Base-by-base conservation (phyloP, 2,329 filamentous ascomycete genomes). In the Metarhizium humberi region DNA sequence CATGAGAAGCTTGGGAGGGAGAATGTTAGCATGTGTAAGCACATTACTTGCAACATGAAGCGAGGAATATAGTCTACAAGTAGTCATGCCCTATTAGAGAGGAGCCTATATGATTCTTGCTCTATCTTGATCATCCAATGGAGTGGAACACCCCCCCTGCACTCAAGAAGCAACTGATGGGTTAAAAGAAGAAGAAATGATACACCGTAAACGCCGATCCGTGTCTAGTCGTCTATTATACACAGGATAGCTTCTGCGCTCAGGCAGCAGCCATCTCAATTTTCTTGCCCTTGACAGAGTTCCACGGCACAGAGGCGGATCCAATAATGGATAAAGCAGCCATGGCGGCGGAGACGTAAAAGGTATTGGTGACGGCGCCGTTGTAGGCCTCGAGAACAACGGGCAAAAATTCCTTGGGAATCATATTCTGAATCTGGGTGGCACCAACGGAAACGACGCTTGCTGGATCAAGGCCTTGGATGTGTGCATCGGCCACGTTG, bases 221-320 rank as follows among this genome's bases (percentile, higher is more conserved):
- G 18, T 30, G 18, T 48, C 45, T 16, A 48, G 25, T 14, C 20
- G 7, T 16, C 45, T 30, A 48, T 48, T 13, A 4, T 48, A 29
- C 20, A 30, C 25, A 8, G 6, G n/a, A 8, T 10, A 6, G n/a
- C 20, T n/a, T 8, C 20, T 4, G 13, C 10, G 45, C 45, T 29
- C 32, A 56, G n/a, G 53, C 56, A 8, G 50, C 56, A 2, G 53
- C 53, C 56, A 57, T 53, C 4, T 57, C 52, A 20, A 57, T 53
- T 53, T 55, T 57, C 25, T 53, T 57, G 25, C 53, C 56, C 50
- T 57, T 57, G 50, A 57, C 56, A 2, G 56, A 57, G 13, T 55
- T 57, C 56, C 56, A 57, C 36, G 56, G 56, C 29, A 57, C 53
- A 6, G 52, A 7, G 6, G 38, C 45, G 4, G 56, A 14, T 25